Conservation (phyloP, 768 basidiomycete genomes). For the Mycena pura region DNA sequence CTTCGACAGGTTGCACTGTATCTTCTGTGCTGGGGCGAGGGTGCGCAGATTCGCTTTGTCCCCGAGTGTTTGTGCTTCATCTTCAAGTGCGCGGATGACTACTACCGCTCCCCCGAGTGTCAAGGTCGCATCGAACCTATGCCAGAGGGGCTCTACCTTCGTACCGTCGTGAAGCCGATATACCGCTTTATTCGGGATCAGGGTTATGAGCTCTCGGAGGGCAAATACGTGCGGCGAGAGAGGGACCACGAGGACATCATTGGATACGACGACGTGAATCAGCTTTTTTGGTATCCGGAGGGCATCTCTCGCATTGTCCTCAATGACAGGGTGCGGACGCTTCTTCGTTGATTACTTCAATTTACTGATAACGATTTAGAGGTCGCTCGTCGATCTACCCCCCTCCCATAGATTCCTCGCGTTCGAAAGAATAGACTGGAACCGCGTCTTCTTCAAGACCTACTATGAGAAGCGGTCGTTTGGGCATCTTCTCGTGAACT, state of each 20-base stretch:
- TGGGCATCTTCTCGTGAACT: conserved; percentile 97
- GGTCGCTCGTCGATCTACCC: conserved; percentile 88
- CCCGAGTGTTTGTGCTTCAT: conserved; percentile 99
- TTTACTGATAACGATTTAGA: conserved; percentile 50
- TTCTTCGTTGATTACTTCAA: not conserved
- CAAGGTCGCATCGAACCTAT: conserved; percentile 92
- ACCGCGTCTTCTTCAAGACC: conserved; percentile 96
- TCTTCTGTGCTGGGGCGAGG: conserved; percentile 97
- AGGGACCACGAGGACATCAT: conserved; percentile 93
- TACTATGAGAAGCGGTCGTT: conserved; percentile 98
- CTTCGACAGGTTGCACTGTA: conserved; percentile 95
- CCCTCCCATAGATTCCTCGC: conserved; percentile 95
- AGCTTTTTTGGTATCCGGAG: conserved; percentile 99
- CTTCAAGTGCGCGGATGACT: conserved; percentile 99
- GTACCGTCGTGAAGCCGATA: conserved; percentile 88
- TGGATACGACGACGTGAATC: conserved; percentile 99
- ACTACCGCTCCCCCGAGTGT: conserved; percentile 98
- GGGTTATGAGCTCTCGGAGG: conserved; percentile 95
- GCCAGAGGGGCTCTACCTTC: conserved; percentile 93
- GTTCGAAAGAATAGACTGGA: conserved; percentile 97
- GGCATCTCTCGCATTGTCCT: conserved; percentile 93
- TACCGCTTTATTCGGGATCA: conserved; percentile 98
- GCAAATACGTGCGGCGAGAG: conserved; percentile 93
- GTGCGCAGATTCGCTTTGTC: conserved; percentile 94
- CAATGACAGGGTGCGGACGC: conserved; percentile 74